Evolutionary conservation across 176 grass and related monocot species (phyloP).

Genomic region (Triticum timopheevii): DNA sequence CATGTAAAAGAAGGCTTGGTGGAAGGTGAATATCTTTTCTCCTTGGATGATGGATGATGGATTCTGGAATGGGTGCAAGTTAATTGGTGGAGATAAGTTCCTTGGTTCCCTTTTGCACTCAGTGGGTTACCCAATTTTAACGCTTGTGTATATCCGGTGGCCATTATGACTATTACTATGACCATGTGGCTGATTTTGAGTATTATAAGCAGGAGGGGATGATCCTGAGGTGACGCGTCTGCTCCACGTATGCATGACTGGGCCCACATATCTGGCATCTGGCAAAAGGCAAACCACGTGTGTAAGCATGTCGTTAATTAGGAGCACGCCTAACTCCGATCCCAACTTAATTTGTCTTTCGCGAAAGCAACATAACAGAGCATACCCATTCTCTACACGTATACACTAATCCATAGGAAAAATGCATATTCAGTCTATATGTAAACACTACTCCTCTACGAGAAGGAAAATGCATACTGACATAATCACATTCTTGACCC

Average conservation of each 20-base stretch:
- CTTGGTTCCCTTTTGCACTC: neutral
- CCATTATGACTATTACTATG: neutral
- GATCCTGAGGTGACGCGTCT: neutral
- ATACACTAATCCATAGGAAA: neutral
- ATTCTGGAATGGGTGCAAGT: constrained; percentile 19
- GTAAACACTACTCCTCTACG: too few species aligned
- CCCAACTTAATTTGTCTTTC: neutral
- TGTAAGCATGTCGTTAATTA: neutral
- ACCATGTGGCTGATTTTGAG: neutral
- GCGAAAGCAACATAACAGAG: neutral
- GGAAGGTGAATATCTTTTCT: constrained; percentile 37
- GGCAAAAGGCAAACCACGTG: neutral
- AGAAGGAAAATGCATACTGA: too few species aligned
- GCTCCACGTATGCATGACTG: constrained; percentile 18
- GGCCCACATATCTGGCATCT: neutral
- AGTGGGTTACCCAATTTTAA: constrained; percentile 38
- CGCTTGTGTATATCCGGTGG: constrained; percentile 26
- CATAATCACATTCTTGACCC: constrained; percentile 11
- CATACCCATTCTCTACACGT: neutral
- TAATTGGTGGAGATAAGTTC: constrained; percentile 28
- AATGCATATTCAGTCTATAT: neutral
- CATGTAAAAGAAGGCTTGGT: constrained; percentile 18
- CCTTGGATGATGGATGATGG: constrained; percentile 28
- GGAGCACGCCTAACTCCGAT: neutral
- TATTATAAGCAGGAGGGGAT: neutral